A percentile compares a stretch with the other conserved stretches of the same genome.
phyloP scores from a whole-genome alignment of 352 stramenopile genomes.

The Phytophthora foliorum region DNA sequence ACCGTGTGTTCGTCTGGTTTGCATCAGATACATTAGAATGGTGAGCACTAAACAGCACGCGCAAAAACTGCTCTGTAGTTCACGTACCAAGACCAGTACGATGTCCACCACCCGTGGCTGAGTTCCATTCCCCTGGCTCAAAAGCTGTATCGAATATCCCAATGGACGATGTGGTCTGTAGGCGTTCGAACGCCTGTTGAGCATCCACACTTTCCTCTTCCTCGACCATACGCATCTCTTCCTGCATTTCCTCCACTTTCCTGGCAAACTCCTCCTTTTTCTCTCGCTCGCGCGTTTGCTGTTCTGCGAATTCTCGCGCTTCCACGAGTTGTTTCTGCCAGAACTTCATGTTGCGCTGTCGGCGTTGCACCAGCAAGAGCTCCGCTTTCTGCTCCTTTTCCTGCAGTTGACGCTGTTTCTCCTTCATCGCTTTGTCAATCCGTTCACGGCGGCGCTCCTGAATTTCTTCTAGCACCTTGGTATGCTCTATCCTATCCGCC shows the following conservation, averaged over 20 bases:
- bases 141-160: slow-evolving; percentile 68
- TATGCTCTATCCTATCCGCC: slow-evolving; percentile 49
- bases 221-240: slow-evolving; percentile 46
- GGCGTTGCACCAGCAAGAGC: slow-evolving; percentile 30
- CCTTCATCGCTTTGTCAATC: slow-evolving; percentile 47
- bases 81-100: slow-evolving; percentile 61
- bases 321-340: slow-evolving; percentile 77
- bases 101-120: slow-evolving; percentile 50
- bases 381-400: slow-evolving; percentile 24
- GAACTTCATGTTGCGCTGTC: slow-evolving; percentile 72
- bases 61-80: not conserved
- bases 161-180: slow-evolving; percentile 48
- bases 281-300: slow-evolving; percentile 48
- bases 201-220: slow-evolving; percentile 45
- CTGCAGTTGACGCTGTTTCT: slow-evolving; percentile 42
- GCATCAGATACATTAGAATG: slow-evolving; percentile 6
- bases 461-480: slow-evolving; percentile 45
- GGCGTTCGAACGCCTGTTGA: slow-evolving; percentile 24
- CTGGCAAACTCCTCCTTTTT: slow-evolving; percentile 34
- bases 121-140: slow-evolving; percentile 67
- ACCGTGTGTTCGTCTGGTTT: slow-evolving; percentile 61
- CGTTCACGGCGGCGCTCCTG: slow-evolving; percentile 48
- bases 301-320: slow-evolving; percentile 53
- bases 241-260: slow-evolving; percentile 42
- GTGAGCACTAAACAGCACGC: not conserved